Base-by-base conservation (phyloP, 2,329 filamentous ascomycete species). In the Diplodia mutila region DNA sequence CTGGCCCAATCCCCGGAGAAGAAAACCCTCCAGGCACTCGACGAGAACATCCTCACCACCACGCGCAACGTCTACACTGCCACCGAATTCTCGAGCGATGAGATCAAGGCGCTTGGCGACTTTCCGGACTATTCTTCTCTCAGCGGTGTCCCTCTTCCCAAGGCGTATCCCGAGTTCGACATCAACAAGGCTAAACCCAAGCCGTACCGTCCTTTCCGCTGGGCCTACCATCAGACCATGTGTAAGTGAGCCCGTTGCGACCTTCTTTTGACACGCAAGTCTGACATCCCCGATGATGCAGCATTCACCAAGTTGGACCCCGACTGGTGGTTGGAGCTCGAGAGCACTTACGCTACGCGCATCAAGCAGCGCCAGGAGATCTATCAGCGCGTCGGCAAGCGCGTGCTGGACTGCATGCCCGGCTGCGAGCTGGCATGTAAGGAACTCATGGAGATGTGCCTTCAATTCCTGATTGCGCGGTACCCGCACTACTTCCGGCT, bases 171-270 rank as follows among this genome's bases (percentile, higher is more conserved):
- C 0, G 82, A 86, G 4, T 95, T 95, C 74, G 82, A 92, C 70
- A 88, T 93, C 66, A 79, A 84, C 16, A 91, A 83, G 70, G 92
- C 92, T 0, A 73, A 85, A 11, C 86, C 92, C 1, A 84, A 93
- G 67, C 92, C 92, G 0, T 96, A 94, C 75, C 85, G 93, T 49
- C 93, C 93, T 0, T 91, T 96, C 52, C 80, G 93, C 73, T 96
- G 93, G 93, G 82, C 85, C 0, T 97, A 96, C 75, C 91, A 95
- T 75, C 93, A 97, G 75, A 96, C 92, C 0, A 96, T 97, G 93
- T 91, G 92, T 94, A 85, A 72, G 66, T 67, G 25, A 51, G 8
- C 21, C 29, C 8, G 34, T 14, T 18, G 4, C 16, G 0, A 27
- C 12, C n/a, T 14, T 25, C 14, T n/a, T n/a, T 37, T 3, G 8